phyloP scores from a whole-genome alignment of 345 rosid genomes.

The Capsella bursapastoris region DNA sequence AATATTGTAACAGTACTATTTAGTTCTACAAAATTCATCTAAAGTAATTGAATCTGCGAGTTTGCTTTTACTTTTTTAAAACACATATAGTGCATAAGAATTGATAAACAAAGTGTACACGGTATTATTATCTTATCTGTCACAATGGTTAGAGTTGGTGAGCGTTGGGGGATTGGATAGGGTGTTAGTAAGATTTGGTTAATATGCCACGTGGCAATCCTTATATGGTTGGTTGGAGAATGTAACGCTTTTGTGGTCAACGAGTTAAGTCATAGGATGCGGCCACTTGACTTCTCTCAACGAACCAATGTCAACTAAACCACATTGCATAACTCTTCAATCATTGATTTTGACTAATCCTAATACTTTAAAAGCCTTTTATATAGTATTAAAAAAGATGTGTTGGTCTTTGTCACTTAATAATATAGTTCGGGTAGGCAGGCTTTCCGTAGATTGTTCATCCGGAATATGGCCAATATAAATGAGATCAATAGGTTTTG shows the following conservation, averaged over 20 bases:
- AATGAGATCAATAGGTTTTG: too few species aligned
- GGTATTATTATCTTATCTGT: constrained; percentile 1
- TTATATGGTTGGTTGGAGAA: constrained; percentile 28
- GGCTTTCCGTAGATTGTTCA: too few species aligned
- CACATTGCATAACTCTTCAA: background rate
- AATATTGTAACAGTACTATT: background rate
- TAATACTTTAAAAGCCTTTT: background rate
- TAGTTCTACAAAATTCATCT: background rate
- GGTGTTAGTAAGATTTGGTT: constrained; percentile 22
- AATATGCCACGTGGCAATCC: constrained; percentile 24
- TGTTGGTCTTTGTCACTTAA: background rate
- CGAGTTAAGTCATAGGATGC: constrained; percentile 30
- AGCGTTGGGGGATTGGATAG: constrained; percentile 32
- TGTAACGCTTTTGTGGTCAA: constrained; percentile 28
- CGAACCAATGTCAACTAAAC: constrained; percentile 40
- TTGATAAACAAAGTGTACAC: constrained; percentile 22
- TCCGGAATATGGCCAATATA: too few species aligned
- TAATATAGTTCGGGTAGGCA: background rate
- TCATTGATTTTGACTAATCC: background rate
- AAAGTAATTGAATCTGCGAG: background rate
- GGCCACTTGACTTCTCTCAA: constrained; percentile 27
- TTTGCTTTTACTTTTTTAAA: too few species aligned
- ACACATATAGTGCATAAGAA: background rate
- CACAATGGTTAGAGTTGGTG: constrained; percentile 31
- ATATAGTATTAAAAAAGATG: too few species aligned